These are phyloP conservation scores for Fonsecaea pugnacius DNA, from an alignment of 2,329 filamentous ascomycete genomes.

Conservation along the genomic window DNA sequence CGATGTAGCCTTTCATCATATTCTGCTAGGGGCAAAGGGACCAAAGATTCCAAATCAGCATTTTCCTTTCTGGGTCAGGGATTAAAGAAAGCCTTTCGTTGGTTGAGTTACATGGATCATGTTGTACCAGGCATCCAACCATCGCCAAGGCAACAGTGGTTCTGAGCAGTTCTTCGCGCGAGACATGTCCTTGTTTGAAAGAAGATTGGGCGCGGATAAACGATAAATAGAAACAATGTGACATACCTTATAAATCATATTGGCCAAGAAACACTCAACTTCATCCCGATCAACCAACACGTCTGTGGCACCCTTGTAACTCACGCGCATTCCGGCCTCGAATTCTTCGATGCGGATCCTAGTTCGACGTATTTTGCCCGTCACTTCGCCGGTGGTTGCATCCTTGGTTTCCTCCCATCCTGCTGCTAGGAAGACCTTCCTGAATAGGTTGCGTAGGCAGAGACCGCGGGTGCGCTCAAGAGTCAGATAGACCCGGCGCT, in stretches of 20 bases:
- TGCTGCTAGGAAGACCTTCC: conserved; percentile 85
- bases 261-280: conserved; percentile 91
- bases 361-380: conserved; percentile 62
- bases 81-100: neutral
- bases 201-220: neutral
- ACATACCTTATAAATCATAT: conserved; percentile 96
- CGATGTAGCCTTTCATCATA: conserved; percentile 97
- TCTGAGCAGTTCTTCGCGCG: neutral
- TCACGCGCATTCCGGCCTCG: conserved; percentile 77
- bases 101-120: neutral
- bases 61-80: neutral
- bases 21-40: conserved; percentile 59
- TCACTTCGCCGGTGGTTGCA: conserved; percentile 52
- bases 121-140: conserved; percentile 16
- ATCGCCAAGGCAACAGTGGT: conserved; percentile 25
- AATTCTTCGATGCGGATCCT: conserved; percentile 85
- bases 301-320: conserved; percentile 57
- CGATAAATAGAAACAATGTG: conserved; percentile 28
- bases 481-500: conserved; percentile 89
- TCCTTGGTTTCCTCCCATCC: conserved; percentile 81
- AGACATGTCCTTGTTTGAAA: neutral
- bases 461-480: conserved; percentile 91
- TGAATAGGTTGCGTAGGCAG: conserved; percentile 83
- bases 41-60: conserved; percentile 19
- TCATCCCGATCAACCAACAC: conserved; percentile 81